phyloP scores from a whole-genome alignment of 352 stramenopile genomes.

The Globisporangium parvum region DNA sequence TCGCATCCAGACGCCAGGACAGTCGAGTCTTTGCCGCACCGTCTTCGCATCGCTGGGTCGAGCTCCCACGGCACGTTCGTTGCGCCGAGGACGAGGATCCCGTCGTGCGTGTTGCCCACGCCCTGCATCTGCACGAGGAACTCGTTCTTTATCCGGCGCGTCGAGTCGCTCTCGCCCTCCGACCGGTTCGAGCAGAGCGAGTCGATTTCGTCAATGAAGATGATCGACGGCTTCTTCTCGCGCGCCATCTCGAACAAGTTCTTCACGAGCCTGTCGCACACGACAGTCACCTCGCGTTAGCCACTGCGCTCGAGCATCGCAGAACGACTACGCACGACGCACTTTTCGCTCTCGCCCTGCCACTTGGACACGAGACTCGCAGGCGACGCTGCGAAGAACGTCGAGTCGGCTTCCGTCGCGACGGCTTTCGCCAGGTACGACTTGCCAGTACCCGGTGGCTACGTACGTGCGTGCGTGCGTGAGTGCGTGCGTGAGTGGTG shows the following conservation, averaged over 20 bases:
- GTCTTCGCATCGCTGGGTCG: slow-evolving; percentile 94
- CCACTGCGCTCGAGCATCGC: not conserved
- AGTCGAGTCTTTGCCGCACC: slow-evolving; percentile 33
- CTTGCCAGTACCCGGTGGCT: slow-evolving; percentile 91
- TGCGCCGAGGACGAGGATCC: slow-evolving; percentile 94
- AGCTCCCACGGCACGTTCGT: slow-evolving; percentile 99
- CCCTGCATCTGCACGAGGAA: slow-evolving; percentile 98
- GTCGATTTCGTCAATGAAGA: slow-evolving; percentile 98
- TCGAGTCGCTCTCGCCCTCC: slow-evolving; percentile 94
- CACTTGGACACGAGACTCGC: slow-evolving; percentile 98
- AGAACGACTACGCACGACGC: slow-evolving; percentile 2
- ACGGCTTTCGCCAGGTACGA: slow-evolving; percentile 97
- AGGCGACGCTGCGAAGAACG: slow-evolving; percentile 98
- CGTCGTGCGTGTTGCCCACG: slow-evolving; percentile 86
- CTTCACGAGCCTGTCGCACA: slow-evolving; percentile 86
- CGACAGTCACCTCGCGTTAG: not conserved
- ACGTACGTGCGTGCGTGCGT: not conserved
- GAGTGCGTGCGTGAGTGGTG: not conserved
- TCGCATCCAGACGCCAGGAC: not conserved
- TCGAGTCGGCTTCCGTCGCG: slow-evolving; percentile 97
- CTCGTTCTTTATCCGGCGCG: slow-evolving; percentile 96
- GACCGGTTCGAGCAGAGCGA: slow-evolving; percentile 90
- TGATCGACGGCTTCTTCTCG: slow-evolving; percentile 91
- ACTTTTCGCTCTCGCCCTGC: slow-evolving; percentile 95
- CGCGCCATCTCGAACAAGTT: slow-evolving; percentile 98